Base-by-base conservation (phyloP, 1,284 basidiomycete species). In the Cutaneotrichosporon dermatis region DNA sequence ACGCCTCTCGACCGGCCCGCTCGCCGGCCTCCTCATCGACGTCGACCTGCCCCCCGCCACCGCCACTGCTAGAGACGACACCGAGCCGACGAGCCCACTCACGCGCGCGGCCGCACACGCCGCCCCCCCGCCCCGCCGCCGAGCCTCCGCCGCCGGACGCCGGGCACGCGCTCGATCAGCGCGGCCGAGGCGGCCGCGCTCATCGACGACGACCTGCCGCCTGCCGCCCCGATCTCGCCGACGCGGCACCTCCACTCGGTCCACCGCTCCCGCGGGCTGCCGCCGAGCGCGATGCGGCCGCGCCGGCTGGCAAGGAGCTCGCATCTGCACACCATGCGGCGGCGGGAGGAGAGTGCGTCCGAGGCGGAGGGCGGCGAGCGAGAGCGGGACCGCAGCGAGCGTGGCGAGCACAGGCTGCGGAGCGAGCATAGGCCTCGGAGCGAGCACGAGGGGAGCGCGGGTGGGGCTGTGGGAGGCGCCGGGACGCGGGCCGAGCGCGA, bases 11-110 rank as follows among this genome's bases (percentile, higher is more conserved):
- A 58, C 63, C 3, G 72, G 72, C 2, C 71, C 72, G 7, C 61
- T 74, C n/a, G 64, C 70, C 0, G 73, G 73, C 4, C 57, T 75
- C 2, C 51, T 63, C 6, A 73, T 75, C 25, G 73, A 75, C 48
- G 64, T 75, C 54, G 50, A 11, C 2, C 50, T 37, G 4, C 40
- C 49, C 13, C 25, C 25, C 25, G 25, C 25, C 34, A 25, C 25
- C 25, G 25, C 25, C 25, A 25, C 25, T 25, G 25, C 25, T 25
- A 25, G 25, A 25, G 25, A 25, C 25, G 25, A 25, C 54, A 11
- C 43, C 54, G 9, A 8, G 39, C 39, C 39, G 39, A 11, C 15
- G 41, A 8, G 41, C 33, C 42, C 16, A 33, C 9, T 25, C 53
- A 25, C 25, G 25, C 36, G 35, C 53, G 36, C 15, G 39, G 15